Conservation (phyloP, 257 asterid species). For the Knoxia roxburghii region DNA sequence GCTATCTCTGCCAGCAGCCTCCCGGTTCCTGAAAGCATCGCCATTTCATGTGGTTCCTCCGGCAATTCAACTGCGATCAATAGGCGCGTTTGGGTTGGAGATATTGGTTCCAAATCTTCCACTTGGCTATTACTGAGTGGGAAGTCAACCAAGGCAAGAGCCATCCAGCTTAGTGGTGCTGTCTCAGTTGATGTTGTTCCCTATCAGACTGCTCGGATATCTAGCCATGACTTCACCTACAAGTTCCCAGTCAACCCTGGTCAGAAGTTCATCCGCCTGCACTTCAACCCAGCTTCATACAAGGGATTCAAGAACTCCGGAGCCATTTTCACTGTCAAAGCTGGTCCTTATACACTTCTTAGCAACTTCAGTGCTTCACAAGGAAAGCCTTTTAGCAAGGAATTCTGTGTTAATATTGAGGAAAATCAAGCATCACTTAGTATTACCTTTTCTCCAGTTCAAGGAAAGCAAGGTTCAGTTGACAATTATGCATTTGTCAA, state of each 20-base stretch:
- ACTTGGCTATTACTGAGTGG: conserved; percentile 33
- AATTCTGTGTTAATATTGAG: conserved; percentile 39
- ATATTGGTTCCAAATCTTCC: conserved; percentile 22
- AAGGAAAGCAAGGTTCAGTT: conserved; percentile 9
- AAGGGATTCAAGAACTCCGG: conserved; percentile 26
- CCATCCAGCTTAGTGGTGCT: background rate
- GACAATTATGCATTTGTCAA: conserved; percentile 43
- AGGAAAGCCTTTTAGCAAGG: conserved; percentile 30
- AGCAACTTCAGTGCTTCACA: conserved; percentile 30
- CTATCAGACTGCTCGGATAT: conserved; percentile 26
- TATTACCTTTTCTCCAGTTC: conserved; percentile 38
- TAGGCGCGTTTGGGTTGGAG: conserved; percentile 54
- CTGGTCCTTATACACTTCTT: conserved; percentile 22
- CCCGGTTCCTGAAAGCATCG: conserved; percentile 20
- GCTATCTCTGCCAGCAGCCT: conserved; percentile 19
- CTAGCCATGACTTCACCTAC: conserved; percentile 24
- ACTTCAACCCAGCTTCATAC: conserved; percentile 26
- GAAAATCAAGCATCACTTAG: conserved; percentile 29
- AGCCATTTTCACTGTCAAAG: conserved; percentile 22
- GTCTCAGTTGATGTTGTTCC: conserved; percentile 12
- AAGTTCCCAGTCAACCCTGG: conserved; percentile 20
- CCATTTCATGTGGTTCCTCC: conserved; percentile 55
- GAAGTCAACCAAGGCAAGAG: conserved; percentile 34
- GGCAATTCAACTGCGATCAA: conserved; percentile 29
- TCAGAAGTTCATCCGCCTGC: conserved; percentile 27